Evolutionary conservation across 352 stramenopile species (phyloP), one percentile per base, ranked within the genome.

Genomic region (Pythium diclinum): DNA sequence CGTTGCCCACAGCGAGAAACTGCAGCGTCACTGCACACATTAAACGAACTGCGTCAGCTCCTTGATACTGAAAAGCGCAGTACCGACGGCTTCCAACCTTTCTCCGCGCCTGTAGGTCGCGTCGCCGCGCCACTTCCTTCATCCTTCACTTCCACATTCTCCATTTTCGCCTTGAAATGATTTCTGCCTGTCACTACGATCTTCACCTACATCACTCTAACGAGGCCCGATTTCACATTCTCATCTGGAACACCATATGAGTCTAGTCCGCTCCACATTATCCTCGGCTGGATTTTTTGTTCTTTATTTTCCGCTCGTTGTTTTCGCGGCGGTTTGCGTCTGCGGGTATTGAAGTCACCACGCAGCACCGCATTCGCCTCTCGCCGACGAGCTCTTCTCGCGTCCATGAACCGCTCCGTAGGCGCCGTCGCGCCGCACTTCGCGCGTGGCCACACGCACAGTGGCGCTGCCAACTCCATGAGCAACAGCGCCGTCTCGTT

Each of bases 1-100:
- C 86, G 48, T 78, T 92, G 46, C 84, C 86, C 59, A 89, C 83
- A 1, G 84, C 86, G 16, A 91, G 77, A 59, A 95, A 95, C 71
- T 94, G 86, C 64, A 94, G 67, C 56, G 81, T 94, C 54, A 94
- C 86, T 94, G 38, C n/a, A 57, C 44, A 30, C 44, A 23, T n/a
- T 13, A n/a, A 44, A n/a, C 42, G 7, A 51, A 14, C 44, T 3
- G 5, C 44, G 30, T 51, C 0, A 51, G 11, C 19, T 11, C 19
- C 44, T 19, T 17, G 70, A 17, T 48, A 52, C 16, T 33, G 25
- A 17, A 28, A 16, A 34, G 23, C 13, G 9, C n/a, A 51, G 2
- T 8, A 14, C 7, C 0, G 17, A 11, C 21, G 14, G 44, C 44
- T 10, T 16, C 6, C 17, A 8, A 72, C 73, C 77, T 79, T 83